Conservation (phyloP, 2,329 filamentous ascomycete genomes). For the Cercospora sp. region DNA sequence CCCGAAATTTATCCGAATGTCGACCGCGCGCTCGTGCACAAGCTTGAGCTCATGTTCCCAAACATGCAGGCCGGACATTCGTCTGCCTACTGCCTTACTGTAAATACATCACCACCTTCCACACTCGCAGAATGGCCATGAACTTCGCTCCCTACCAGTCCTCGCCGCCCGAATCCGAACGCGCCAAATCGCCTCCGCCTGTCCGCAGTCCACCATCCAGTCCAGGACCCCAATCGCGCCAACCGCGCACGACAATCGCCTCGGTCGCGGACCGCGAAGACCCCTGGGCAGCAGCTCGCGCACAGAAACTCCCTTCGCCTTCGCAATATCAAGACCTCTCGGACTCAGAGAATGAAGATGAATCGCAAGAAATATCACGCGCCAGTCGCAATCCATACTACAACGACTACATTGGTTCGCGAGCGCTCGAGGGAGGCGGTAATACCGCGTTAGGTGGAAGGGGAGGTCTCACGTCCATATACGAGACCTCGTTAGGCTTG, state of each 20-base stretch:
- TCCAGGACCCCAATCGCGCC: conserved; percentile 41
- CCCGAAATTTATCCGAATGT: not conserved
- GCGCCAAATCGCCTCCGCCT: conserved; percentile 72
- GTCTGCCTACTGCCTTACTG: not conserved
- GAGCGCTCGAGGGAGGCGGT: conserved; percentile 32
- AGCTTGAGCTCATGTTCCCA: not conserved
- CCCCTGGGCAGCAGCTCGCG: conserved; percentile 44
- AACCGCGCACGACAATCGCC: conserved; percentile 33
- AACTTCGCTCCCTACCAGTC: conserved; percentile 98
- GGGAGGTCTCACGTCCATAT: conserved; percentile 64
- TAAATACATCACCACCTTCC: not conserved
- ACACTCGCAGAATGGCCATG: conserved; percentile 55
- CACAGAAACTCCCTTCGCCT: conserved; percentile 43
- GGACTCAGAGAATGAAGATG: conserved; percentile 16
- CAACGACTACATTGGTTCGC: conserved; percentile 37
- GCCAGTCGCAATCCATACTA: conserved; percentile 23
- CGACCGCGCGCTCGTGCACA: not conserved
- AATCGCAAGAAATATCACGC: conserved; percentile 31
- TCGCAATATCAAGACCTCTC: conserved; percentile 37
- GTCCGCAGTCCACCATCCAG: conserved; percentile 60
- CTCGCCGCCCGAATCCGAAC: conserved; percentile 78
- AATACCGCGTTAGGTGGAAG: conserved; percentile 32
- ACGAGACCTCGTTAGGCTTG: conserved; percentile 86
- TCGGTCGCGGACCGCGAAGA: conserved; percentile 40
- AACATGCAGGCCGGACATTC: not conserved